These are phyloP conservation scores for Dendrocalamus sinicus DNA, from an alignment of 176 grass and related monocot species.

Conservation along the genomic window DNA sequence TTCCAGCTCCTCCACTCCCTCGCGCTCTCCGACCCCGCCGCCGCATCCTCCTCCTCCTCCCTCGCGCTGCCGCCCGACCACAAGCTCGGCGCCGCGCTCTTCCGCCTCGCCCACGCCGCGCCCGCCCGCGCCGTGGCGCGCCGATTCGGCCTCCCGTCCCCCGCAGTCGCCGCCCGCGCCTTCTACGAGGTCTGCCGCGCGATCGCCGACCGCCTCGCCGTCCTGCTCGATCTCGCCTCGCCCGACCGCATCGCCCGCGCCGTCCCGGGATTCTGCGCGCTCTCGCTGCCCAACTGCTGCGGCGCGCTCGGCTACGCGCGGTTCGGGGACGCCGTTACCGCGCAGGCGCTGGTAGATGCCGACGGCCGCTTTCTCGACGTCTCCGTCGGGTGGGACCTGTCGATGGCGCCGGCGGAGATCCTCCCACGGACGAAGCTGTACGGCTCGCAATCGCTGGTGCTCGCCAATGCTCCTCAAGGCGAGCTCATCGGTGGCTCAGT, in stretches of 20 bases:
- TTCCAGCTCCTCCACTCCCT: conserved; percentile 73
- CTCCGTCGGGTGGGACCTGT: conserved; percentile 74
- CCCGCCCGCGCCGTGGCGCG: conserved; percentile 61
- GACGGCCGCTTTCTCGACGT: conserved; percentile 86
- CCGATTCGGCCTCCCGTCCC: conserved; percentile 79
- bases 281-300: conserved; percentile 83
- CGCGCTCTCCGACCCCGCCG: conserved; percentile 50
- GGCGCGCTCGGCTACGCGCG: conserved; percentile 75
- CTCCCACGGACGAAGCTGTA: conserved; percentile 68
- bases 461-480: conserved; percentile 53
- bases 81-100: conserved; percentile 83
- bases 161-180: conserved; percentile 55
- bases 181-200: conserved; percentile 94
- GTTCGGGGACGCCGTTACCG: conserved; percentile 53
- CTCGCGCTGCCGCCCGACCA: conserved; percentile 61
- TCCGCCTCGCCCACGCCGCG: conserved; percentile 81
- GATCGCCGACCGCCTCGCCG: conserved; percentile 57
- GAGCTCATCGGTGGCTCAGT: conserved; percentile 66
- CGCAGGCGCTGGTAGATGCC: conserved; percentile 80
- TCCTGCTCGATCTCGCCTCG: conserved; percentile 65
- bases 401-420: conserved; percentile 60
- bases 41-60: conserved; percentile 27
- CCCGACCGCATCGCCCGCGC: conserved; percentile 68
- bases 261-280: conserved; percentile 68
- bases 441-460: conserved; percentile 52